These are phyloP conservation scores for Vitis hybrid DNA, from an alignment of 177 flowering plant genomes.

Conservation along the genomic window DNA sequence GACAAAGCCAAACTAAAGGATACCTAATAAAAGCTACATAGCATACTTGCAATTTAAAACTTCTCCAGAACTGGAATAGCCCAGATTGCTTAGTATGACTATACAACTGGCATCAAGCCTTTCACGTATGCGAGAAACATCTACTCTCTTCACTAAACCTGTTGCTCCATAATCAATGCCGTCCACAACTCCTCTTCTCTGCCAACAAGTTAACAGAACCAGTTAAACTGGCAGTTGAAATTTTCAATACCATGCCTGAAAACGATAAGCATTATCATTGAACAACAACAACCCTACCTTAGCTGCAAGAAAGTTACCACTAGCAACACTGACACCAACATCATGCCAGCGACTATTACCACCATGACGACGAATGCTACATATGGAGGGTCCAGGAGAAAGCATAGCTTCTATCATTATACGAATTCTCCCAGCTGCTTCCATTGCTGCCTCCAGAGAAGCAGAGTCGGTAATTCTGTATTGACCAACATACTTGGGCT, in stretches of 20 bases:
- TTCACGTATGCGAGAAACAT: slow-evolving; percentile 80
- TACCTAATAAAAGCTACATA: slow-evolving; percentile 33
- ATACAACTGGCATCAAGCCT: slow-evolving; percentile 86
- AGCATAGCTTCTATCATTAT: slow-evolving; percentile 84
- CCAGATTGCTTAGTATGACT: slow-evolving; percentile 84
- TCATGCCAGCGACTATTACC: slow-evolving; percentile 89
- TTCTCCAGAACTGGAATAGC: slow-evolving; percentile 98
- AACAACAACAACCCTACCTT: slow-evolving; percentile 53
- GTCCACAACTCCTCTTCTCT: slow-evolving; percentile 93
- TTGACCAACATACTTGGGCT: slow-evolving; percentile 72
- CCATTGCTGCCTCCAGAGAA: slow-evolving; percentile 86
- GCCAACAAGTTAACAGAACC: slow-evolving; percentile 17
- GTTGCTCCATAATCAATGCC: slow-evolving; percentile 97
- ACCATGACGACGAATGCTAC: slow-evolving; percentile 87
- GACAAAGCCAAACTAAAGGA: slow-evolving; percentile 14
- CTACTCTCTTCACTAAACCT: slow-evolving; percentile 95
- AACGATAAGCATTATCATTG: background rate
- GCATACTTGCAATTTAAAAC: slow-evolving; percentile 99
- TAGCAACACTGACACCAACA: slow-evolving; percentile 93
- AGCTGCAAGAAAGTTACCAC: slow-evolving; percentile 96
- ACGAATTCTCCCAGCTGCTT: slow-evolving; percentile 87
- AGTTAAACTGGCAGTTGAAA: background rate
- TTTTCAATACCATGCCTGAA: background rate
- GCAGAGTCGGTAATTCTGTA: slow-evolving; percentile 85
- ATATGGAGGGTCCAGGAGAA: slow-evolving; percentile 90